A percentile compares a stretch with the other conserved stretches of the same genome.
Evolutionary conservation across 2,329 filamentous ascomycete species (phyloP).

Genomic region (Stachybotrys chlorohalonatus): DNA sequence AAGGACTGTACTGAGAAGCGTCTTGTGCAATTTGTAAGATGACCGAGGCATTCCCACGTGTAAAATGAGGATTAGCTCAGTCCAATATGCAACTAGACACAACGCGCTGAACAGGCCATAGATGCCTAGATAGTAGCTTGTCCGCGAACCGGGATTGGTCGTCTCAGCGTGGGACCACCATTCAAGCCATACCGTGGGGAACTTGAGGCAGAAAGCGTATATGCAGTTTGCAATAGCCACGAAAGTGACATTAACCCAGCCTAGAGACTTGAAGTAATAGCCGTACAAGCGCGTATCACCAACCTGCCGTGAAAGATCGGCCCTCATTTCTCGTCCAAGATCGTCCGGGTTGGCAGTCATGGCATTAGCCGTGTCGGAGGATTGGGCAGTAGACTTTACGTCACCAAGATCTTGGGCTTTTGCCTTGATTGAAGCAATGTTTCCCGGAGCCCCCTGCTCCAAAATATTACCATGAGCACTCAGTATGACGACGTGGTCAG

Average conservation of each 20-base stretch:
- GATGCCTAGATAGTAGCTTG: conserved; percentile 11
- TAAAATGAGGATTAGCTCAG: conserved; percentile 11
- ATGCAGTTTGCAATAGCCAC: conserved; percentile 11
- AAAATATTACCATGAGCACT: not conserved
- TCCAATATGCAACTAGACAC: conserved; percentile 8
- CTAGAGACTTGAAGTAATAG: conserved; percentile 15
- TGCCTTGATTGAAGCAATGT: not conserved
- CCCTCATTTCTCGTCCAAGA: not conserved
- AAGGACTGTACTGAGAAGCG: conserved; percentile 10
- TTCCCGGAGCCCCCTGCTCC: not conserved
- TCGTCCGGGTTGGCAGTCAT: not conserved
- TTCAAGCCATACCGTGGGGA: conserved; percentile 16
- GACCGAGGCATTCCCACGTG: not conserved
- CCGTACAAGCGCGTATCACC: conserved; percentile 9
- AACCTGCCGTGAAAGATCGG: not conserved
- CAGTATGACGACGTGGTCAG: not conserved
- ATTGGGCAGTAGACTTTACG: not conserved
- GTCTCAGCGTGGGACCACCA: conserved; percentile 14
- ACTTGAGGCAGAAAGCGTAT: conserved; percentile 13
- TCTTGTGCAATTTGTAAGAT: conserved; percentile 5
- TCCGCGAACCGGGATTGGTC: conserved; percentile 3
- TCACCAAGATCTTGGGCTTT: not conserved
- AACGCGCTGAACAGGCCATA: conserved; percentile 8
- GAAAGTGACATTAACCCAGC: conserved; percentile 11
- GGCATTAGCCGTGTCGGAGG: not conserved